Evolutionary conservation across 2,329 filamentous ascomycete species (phyloP).

Genomic region (Aspergillus fumigatus): DNA sequence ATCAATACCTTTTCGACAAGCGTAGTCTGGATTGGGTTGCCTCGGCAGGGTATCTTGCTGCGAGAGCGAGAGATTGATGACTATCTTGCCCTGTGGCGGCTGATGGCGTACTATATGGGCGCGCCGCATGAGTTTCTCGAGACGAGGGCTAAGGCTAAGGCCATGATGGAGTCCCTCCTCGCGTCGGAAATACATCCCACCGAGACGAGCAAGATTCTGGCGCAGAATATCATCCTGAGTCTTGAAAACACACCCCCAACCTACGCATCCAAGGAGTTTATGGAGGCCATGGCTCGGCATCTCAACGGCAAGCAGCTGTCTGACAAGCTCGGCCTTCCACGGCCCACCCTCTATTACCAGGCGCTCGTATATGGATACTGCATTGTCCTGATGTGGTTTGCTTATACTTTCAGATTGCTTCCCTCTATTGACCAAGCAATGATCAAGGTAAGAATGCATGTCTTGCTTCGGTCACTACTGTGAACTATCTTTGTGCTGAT

Average conservation of each 20-base stretch:
- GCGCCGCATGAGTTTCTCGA: slow-evolving; percentile 60
- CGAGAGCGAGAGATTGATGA: slow-evolving; percentile 59
- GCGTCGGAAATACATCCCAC: slow-evolving; percentile 64
- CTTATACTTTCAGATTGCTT: slow-evolving; percentile 45
- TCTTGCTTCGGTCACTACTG: not conserved
- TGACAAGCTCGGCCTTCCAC: slow-evolving; percentile 55
- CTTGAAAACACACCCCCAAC: slow-evolving; percentile 63
- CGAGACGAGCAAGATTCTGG: slow-evolving; percentile 58
- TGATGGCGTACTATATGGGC: slow-evolving; percentile 67
- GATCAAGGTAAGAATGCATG: slow-evolving; percentile 41
- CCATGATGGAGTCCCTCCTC: slow-evolving; percentile 64
- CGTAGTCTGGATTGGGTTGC: slow-evolving; percentile 64
- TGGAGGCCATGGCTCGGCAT: slow-evolving; percentile 64
- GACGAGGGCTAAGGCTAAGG: slow-evolving; percentile 52
- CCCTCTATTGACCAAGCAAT: slow-evolving; percentile 48
- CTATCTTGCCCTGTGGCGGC: slow-evolving; percentile 72
- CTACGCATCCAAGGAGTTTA: slow-evolving; percentile 61
- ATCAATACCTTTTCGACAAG: slow-evolving; percentile 66
- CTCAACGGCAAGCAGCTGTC: slow-evolving; percentile 64
- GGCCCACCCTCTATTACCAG: slow-evolving; percentile 55
- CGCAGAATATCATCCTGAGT: slow-evolving; percentile 69
- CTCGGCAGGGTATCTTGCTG: slow-evolving; percentile 67
- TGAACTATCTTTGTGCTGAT: not conserved
- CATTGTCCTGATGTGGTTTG: slow-evolving; percentile 55
- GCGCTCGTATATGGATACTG: slow-evolving; percentile 61